phyloP scores from a whole-genome alignment of 768 basidiomycete species.

The Lactifluus volemus region DNA sequence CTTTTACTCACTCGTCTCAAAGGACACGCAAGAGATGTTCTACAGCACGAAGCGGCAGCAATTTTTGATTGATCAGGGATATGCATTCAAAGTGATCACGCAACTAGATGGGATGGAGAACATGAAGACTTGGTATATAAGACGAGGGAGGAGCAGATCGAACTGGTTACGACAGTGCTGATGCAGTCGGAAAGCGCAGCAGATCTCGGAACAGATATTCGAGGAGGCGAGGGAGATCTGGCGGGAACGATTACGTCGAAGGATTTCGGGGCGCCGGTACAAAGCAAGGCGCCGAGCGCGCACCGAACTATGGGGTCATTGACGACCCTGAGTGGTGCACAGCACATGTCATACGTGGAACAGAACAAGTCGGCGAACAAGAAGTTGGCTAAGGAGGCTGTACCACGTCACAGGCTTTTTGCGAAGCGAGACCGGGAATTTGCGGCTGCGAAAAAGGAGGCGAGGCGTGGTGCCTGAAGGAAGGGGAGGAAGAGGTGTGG shows the following conservation, averaged over 20 bases:
- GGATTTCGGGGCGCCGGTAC: conserved; percentile 60
- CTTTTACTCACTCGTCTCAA: conserved; percentile 98
- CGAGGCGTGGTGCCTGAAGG: conserved; percentile 13
- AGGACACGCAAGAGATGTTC: conserved; percentile 99
- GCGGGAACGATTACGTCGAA: conserved; percentile 82
- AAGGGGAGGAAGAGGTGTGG: no score
- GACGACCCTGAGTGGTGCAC: conserved; percentile 76
- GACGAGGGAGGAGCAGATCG: conserved; percentile 89
- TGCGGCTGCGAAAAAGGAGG: conserved; percentile 42
- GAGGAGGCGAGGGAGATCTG: conserved; percentile 75
- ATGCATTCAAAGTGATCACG: conserved; percentile 99
- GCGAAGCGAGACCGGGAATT: conserved; percentile 75
- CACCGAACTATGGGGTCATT: conserved; percentile 79
- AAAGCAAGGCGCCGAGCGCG: conserved; percentile 48
- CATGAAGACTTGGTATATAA: conserved; percentile 87
- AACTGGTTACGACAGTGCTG: conserved; percentile 88
- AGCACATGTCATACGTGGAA: conserved; percentile 90
- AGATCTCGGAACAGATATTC: conserved; percentile 78
- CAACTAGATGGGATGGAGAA: conserved; percentile 88
- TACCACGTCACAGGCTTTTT: conserved; percentile 68
- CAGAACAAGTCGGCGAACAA: conserved; percentile 89
- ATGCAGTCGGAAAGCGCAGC: conserved; percentile 87
- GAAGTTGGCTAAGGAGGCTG: conserved; percentile 47
- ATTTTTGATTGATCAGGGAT: conserved; percentile 97
- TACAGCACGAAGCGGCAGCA: conserved; percentile 99